phyloP scores from a whole-genome alignment of 2,329 filamentous ascomycete genomes.

The Colletotrichum sp. region DNA sequence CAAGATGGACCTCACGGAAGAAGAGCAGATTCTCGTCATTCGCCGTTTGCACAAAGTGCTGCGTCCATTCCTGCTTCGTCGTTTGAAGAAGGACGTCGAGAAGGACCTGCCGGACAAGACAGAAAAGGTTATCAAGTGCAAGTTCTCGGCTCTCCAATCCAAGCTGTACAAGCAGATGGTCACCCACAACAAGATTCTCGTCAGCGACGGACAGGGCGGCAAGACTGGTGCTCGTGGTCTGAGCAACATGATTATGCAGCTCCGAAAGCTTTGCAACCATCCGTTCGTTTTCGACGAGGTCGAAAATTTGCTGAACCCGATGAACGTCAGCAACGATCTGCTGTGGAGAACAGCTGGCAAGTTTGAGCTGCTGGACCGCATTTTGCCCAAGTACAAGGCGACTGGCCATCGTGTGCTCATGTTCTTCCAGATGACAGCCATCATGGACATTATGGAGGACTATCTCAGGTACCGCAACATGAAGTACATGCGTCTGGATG shows the following conservation, averaged over 20 bases:
- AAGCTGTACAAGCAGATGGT: slow-evolving; percentile 98
- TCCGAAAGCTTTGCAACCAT: slow-evolving; percentile 98
- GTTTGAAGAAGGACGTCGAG: slow-evolving; percentile 99
- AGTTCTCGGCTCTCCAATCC: slow-evolving; percentile 91
- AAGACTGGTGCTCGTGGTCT: slow-evolving; percentile 93
- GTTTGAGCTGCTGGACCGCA: slow-evolving; percentile 91
- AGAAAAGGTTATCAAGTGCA: slow-evolving; percentile 99
- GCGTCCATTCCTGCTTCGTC: slow-evolving; percentile 94
- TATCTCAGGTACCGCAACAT: slow-evolving; percentile 86
- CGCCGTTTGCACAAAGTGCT: slow-evolving; percentile 97
- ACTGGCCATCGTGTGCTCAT: slow-evolving; percentile 96
- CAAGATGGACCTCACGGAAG: slow-evolving; percentile 98
- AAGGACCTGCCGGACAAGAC: slow-evolving; percentile 99
- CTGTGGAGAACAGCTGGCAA: slow-evolving; percentile 97
- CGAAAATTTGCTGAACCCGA: slow-evolving; percentile 96
- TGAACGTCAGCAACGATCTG: slow-evolving; percentile 86
- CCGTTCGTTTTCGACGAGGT: slow-evolving; percentile 98
- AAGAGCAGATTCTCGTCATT: slow-evolving; percentile 98
- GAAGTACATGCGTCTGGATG: slow-evolving; percentile 90
- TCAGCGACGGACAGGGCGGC: slow-evolving; percentile 93
- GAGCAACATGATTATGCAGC: slow-evolving; percentile 99
- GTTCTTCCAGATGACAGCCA: slow-evolving; percentile 99
- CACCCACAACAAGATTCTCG: slow-evolving; percentile 91
- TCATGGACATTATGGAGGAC: slow-evolving; percentile 99
- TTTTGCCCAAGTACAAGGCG: slow-evolving; percentile 90